A percentile compares a stretch with the other conserved stretches of the same genome.
These are phyloP conservation scores for barrel medic (Medicago truncatula) DNA, from an alignment of 306 rosid genomes.

Conservation along the genomic window MtrunA17r5.0-ANR NC_053048.1:33860001-33860500, in stretches of 20 bases:
- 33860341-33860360: not conserved
- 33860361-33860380: not conserved
- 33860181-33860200: not conserved
- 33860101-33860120: not conserved
- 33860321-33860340: not conserved
- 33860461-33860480: not conserved
- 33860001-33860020: no score
- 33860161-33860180: not conserved
- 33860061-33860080: no score
- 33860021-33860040: no score
- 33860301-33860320: not conserved
- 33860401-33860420: no score
- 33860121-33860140: no score
- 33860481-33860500: not conserved
- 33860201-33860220: not conserved
- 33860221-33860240: no score
- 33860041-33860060: no score
- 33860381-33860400: not conserved
- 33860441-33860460: not conserved
- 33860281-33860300: not conserved
- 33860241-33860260: not conserved
- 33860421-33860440: not conserved
- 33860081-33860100: not conserved
- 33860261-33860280: not conserved
- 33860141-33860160: not conserved